A percentile compares a stretch with the other conserved stretches of the same genome.
Evolutionary conservation across 805 yeast species (phyloP).

Genomic region (Hanseniaspora vineae): DNA sequence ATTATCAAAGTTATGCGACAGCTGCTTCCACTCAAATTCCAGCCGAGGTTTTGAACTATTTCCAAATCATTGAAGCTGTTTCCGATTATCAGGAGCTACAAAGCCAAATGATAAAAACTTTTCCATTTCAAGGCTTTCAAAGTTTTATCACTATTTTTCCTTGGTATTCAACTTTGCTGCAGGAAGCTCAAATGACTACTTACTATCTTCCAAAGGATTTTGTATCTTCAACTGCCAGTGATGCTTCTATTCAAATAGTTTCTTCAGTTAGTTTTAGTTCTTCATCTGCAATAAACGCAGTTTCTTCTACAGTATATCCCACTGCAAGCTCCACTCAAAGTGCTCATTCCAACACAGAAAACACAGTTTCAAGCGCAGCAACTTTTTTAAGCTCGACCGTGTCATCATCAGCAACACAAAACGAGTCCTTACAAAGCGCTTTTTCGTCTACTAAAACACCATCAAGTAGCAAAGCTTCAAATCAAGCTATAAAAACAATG

Average conservation of each 20-base stretch:
- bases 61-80: slow-evolving; percentile 18
- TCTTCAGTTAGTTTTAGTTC: not conserved
- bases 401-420: no score
- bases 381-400: no score
- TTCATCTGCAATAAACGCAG: not conserved
- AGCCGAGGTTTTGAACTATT: slow-evolving; percentile 23
- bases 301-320: no score
- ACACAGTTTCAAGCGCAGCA: no score
- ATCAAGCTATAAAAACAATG: no score
- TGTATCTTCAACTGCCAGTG: not conserved
- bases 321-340: no score
- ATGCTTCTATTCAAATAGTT: not conserved
- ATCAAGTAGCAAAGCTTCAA: no score
- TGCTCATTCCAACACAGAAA: no score
- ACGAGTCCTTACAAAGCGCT: no score
- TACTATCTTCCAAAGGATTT: slow-evolving; percentile 18
- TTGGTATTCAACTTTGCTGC: slow-evolving; percentile 18
- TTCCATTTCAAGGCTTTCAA: slow-evolving; percentile 26
- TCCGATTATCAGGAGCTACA: slow-evolving; percentile 15
- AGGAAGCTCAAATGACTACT: slow-evolving; percentile 12
- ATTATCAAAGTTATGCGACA: slow-evolving; percentile 1
- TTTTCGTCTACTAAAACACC: no score
- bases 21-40: slow-evolving; percentile 21
- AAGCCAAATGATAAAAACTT: slow-evolving; percentile 17
- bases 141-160: slow-evolving; percentile 24